These are phyloP conservation scores for Globisporangium carolinianum DNA, from an alignment of 352 stramenopile species.

Conservation along the genomic window DNA sequence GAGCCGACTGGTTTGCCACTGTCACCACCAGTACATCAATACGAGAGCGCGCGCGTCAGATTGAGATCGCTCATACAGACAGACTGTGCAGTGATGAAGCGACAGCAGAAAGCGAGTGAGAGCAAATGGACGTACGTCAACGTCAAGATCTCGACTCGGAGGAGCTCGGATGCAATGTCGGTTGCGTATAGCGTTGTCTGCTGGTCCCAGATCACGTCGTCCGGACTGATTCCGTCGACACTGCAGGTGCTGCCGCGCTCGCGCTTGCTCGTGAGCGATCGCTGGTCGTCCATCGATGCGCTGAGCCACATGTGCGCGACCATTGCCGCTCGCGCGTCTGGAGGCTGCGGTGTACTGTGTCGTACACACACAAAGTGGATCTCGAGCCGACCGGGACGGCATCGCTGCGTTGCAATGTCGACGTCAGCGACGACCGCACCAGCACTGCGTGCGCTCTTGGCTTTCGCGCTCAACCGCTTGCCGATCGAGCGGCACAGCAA, in stretches of 20 bases:
- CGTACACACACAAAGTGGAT: conserved; percentile 24
- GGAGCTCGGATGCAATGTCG: conserved; percentile 25
- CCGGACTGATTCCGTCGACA: conserved; percentile 4
- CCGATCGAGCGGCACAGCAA: conserved; percentile 11
- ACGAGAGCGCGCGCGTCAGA: too few species aligned
- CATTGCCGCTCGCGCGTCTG: conserved; percentile 8
- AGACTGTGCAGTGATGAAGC: neutral
- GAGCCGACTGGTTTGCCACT: conserved; percentile 28
- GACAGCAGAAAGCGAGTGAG: neutral
- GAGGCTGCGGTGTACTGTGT: neutral
- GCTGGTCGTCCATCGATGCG: conserved; percentile 23
- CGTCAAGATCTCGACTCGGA: conserved; percentile 30
- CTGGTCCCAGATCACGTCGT: conserved; percentile 24
- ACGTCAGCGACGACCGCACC: neutral
- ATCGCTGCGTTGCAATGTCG: neutral
- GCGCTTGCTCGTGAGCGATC: conserved; percentile 22
- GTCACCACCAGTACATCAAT: too few species aligned
- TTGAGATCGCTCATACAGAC: too few species aligned
- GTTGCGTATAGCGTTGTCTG: conserved; percentile 32
- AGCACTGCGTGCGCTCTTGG: conserved; percentile 5
- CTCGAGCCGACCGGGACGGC: conserved; percentile 27
- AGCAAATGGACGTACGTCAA: conserved; percentile 17
- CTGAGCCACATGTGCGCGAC: conserved; percentile 33
- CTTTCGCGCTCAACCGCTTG: conserved; percentile 6
- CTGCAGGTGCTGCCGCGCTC: neutral